Percentiles rank a stretch among this genome's conserved stretches.
Conservation (phyloP, 129 eudicot species). For the Sambucus nigra region DNA sequence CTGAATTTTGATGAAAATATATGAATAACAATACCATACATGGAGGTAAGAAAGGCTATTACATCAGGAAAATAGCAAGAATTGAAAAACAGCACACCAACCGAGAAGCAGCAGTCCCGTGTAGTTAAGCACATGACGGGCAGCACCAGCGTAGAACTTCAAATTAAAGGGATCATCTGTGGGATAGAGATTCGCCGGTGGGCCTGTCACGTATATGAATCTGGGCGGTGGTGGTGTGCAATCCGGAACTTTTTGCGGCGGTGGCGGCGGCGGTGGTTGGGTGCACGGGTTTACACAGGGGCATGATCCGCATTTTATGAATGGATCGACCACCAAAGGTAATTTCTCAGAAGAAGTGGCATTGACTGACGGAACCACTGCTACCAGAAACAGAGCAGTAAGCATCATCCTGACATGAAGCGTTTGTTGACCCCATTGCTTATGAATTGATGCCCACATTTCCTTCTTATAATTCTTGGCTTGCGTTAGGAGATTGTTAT, state of each 20-base stretch:
- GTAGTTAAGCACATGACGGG: conserved; percentile 7
- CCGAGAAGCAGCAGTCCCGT: conserved; percentile 14
- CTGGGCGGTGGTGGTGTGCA: conserved; percentile 60
- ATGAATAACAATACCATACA: no score
- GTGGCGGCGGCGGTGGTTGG: conserved; percentile 24
- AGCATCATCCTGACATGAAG: conserved; percentile 9
- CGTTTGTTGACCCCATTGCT: background rate
- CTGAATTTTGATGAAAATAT: no score
- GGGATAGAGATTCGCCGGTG: conserved; percentile 32
- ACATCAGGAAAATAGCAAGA: conserved; percentile 16
- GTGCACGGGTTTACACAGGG: conserved; percentile 54
- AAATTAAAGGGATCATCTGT: conserved; percentile 26
- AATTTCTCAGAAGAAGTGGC: conserved; percentile 11
- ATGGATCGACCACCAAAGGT: conserved; percentile 16
- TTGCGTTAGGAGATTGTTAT: no score
- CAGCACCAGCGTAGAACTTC: conserved; percentile 21
- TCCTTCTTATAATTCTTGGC: no score
- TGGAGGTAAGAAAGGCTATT: no score
- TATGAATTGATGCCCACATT: conserved; percentile 20
- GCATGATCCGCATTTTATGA: conserved; percentile 61
- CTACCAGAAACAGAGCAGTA: background rate
- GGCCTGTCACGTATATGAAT: conserved; percentile 26
- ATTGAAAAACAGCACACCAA: conserved; percentile 10
- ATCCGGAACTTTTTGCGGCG: conserved; percentile 22
- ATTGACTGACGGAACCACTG: conserved; percentile 8